phyloP scores from a whole-genome alignment of 2,329 filamentous ascomycete species.

The Colletotrichum siamense region DNA sequence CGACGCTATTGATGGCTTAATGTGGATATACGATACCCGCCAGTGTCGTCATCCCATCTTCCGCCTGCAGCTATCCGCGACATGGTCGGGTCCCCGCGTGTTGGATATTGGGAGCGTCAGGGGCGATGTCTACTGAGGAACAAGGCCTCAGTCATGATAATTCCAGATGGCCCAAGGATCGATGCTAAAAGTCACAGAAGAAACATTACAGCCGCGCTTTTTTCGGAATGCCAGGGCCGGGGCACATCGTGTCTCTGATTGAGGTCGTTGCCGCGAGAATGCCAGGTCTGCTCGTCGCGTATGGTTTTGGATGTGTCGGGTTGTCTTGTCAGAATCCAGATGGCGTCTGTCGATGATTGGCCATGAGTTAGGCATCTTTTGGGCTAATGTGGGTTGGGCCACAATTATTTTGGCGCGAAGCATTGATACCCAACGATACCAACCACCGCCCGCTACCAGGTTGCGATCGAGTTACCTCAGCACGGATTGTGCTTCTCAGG shows the following conservation, averaged over 20 bases:
- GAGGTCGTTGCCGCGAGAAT: background rate
- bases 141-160: background rate
- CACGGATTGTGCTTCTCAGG: background rate
- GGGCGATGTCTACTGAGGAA: background rate
- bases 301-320: conserved; percentile 4
- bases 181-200: background rate
- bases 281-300: background rate
- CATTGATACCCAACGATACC: conserved; percentile 43
- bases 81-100: background rate
- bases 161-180: background rate
- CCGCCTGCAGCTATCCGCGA: conserved; percentile 1
- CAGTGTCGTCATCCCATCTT: conserved; percentile 19
- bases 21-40: background rate
- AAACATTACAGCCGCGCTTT: background rate
- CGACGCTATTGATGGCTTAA: background rate
- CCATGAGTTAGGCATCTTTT: conserved; percentile 13
- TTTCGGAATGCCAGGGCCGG: background rate
- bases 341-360: conserved; percentile 17
- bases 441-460: conserved; percentile 5
- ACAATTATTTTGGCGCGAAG: conserved; percentile 37
- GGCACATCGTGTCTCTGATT: background rate
- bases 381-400: conserved; percentile 34
- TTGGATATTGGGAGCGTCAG: background rate
- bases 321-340: background rate
- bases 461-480: background rate